Conservation (phyloP, 2,329 filamentous ascomycete genomes). For the Apiospora phragmitis region DNA sequence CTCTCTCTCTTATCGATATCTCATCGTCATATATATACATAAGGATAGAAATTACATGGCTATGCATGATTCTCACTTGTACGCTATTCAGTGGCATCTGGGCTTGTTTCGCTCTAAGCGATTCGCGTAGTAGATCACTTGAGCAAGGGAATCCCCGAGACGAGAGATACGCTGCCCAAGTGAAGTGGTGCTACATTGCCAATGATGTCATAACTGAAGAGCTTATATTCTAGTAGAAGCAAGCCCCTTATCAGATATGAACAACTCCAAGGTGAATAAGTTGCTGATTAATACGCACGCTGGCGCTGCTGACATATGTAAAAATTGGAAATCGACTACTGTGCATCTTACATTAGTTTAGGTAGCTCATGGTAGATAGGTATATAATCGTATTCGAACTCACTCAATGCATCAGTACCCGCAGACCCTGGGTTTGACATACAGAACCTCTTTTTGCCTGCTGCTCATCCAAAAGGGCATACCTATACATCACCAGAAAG, state of each 20-base stretch:
- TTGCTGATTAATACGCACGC: background rate
- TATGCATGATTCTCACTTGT: too few species aligned
- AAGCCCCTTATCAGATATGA: too few species aligned
- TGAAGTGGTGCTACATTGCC: too few species aligned
- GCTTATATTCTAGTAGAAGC: too few species aligned
- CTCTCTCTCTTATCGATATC: background rate
- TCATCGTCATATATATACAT: background rate
- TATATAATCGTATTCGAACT: background rate
- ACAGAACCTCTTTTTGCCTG: background rate
- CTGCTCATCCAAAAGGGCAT: background rate
- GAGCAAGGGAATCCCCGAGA: too few species aligned
- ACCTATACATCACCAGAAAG: background rate
- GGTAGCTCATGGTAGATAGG: too few species aligned
- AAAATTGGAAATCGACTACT: conserved; percentile 8
- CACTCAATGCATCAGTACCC: background rate
- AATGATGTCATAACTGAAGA: background rate
- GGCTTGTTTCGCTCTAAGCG: background rate
- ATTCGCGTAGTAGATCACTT: background rate
- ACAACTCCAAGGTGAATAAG: background rate
- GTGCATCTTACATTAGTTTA: background rate
- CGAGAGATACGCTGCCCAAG: too few species aligned
- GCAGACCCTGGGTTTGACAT: background rate
- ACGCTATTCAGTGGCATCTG: background rate
- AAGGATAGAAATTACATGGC: too few species aligned
- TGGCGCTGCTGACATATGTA: background rate